Evolutionary conservation across 192 early-diverging fungal genomes (phyloP), one percentile per base, ranked within the genome.

Genomic region (Linnemannia zychae): DNA sequence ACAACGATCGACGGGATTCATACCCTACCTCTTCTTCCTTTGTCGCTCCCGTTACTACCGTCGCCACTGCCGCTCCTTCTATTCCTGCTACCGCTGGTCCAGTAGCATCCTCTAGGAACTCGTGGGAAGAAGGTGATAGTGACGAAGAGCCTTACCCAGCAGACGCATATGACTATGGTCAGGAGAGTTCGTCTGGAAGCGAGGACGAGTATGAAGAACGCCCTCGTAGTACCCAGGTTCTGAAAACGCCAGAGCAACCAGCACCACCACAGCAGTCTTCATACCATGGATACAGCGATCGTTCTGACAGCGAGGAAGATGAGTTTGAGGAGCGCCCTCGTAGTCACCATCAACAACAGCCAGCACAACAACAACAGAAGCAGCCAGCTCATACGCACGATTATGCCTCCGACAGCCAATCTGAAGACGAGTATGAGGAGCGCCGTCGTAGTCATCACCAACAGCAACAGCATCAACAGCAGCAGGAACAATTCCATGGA

Each of bases 91-190:
- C n/a, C 17, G 37, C 44, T 57, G 31, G 18, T 69, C 31, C 50
- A 53, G 52, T 48, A 17, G n/a, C 15, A 16, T 33, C 70, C 37
- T 48, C 50, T 0, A 78, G 77, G 31, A 72, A 79, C 49, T 85
- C 83, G 11, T 85, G 83, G 83, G 83, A 85, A 36, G 77, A 84
- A 63, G 70, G 72, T 53, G 73, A 72, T n/a, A 73, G 60, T 18
- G 83, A 79, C 0, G 82, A 85, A 3, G 83, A 79, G 5, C 74
- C 83, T 50, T 85, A 85, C 65, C 74, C 75, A 28, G 72, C 67
- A 5, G 69, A 52, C 40, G 77, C 83, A 31, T 85, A 85, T 13
- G 65, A 85, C 40, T 85, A 85, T 76, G 83, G 86, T 22, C 76
- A 36, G 13, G 67, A 80, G 18, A 38, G 46, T 15, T 74, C 72